Evolutionary conservation across 306 rosid genomes (phyloP).

Genomic region (Cucurbita argyrosperma): DNA sequence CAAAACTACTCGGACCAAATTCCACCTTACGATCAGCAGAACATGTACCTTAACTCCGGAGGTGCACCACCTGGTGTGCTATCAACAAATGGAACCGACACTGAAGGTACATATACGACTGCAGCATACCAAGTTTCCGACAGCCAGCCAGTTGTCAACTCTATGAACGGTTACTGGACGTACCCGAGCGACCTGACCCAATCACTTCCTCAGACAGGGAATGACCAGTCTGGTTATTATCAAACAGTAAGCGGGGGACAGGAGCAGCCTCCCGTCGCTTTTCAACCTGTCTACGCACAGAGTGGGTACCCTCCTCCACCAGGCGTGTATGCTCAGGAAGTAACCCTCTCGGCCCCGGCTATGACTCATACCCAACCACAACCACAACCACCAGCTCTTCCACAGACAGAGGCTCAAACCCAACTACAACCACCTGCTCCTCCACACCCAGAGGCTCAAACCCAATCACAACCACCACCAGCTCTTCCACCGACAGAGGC

Average conservation of each 20-base stretch:
- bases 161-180: slow-evolving; percentile 31
- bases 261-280: slow-evolving; percentile 12
- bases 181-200: slow-evolving; percentile 16
- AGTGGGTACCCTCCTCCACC: neutral
- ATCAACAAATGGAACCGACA: slow-evolving; percentile 14
- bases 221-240: slow-evolving; percentile 23
- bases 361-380: too few species aligned
- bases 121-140: slow-evolving; percentile 15
- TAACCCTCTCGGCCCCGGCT: slow-evolving; percentile 4
- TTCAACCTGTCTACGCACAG: slow-evolving; percentile 17
- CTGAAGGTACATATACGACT: slow-evolving; percentile 15
- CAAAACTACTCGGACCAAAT: slow-evolving; percentile 17
- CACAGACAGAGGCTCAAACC: neutral
- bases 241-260: slow-evolving; percentile 19
- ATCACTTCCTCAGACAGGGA: slow-evolving; percentile 14
- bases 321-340: slow-evolving; percentile 9
- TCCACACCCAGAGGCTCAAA: neutral
- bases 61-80: slow-evolving; percentile 18
- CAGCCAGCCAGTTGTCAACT: slow-evolving; percentile 12
- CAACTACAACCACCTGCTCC: neutral
- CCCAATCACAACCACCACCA: neutral
- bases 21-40: slow-evolving; percentile 15
- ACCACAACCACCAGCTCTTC: neutral
- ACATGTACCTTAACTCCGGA: slow-evolving; percentile 12
- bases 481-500: too few species aligned